These are phyloP conservation scores for Glonium stellatum DNA, from an alignment of 495 filamentous ascomycete genomes.

Conservation along the genomic window DNA sequence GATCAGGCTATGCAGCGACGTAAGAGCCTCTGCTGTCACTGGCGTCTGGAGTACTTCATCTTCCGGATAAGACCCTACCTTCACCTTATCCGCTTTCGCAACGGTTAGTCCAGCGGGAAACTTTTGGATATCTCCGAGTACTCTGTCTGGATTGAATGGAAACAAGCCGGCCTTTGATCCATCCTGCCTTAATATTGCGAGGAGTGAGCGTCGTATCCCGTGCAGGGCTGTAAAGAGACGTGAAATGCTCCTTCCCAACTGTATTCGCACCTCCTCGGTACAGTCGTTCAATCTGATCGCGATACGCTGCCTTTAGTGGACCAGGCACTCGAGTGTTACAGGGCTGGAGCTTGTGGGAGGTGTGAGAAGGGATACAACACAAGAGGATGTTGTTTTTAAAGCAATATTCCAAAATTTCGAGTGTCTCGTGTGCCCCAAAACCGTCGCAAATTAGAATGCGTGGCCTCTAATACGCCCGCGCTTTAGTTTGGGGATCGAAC, in stretches of 20 bases:
- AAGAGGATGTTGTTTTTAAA: too few relatives aligned
- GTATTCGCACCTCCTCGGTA: not conserved
- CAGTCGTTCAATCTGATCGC: not conserved
- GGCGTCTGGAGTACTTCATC: not conserved
- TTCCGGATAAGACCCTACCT: not conserved
- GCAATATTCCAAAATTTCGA: too few relatives aligned
- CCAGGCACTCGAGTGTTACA: not conserved
- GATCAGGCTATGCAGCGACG: not conserved
- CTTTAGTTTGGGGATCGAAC: slow-evolving; percentile 30
- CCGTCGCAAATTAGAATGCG: slow-evolving; percentile 1
- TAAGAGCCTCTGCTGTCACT: not conserved
- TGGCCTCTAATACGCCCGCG: slow-evolving; percentile 1
- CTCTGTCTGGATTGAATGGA: not conserved
- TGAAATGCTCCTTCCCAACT: not conserved
- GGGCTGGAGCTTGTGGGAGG: slow-evolving; percentile 3
- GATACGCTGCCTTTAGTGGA: not conserved
- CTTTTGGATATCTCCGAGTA: not conserved
- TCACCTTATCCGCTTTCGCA: not conserved
- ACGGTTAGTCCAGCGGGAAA: not conserved
- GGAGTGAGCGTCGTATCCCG: not conserved
- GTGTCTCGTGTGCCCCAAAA: too few relatives aligned
- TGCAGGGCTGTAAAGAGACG: not conserved
- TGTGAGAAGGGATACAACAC: too few relatives aligned
- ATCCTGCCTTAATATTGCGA: not conserved
- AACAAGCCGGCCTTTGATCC: not conserved